Conservation (phyloP, 176 grass and related monocot species). For the Tuctoria greenei region DNA sequence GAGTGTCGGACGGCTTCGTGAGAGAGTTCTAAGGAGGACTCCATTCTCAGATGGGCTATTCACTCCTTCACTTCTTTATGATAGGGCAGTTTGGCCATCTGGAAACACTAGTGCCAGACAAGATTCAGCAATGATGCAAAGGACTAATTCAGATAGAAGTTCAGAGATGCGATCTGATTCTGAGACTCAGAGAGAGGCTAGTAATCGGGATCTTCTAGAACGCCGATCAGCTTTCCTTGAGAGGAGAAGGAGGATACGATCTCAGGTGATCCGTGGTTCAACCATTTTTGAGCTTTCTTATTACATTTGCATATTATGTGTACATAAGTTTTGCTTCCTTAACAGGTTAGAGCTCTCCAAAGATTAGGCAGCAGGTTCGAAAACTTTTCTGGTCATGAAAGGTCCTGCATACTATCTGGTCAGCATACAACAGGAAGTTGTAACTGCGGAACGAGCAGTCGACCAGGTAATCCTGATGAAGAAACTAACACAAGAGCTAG, state of each 20-base stretch:
- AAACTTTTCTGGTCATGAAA: constrained; percentile 85
- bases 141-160: constrained; percentile 57
- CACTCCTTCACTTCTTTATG: constrained; percentile 56
- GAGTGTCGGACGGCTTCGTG: constrained; percentile 78
- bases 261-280: constrained; percentile 67
- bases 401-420: constrained; percentile 89
- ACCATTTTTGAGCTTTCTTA: constrained; percentile 13
- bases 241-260: constrained; percentile 90
- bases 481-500: constrained; percentile 69
- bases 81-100: constrained; percentile 54
- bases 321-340: constrained; percentile 26
- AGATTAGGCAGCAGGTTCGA: constrained; percentile 92
- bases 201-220: constrained; percentile 70
- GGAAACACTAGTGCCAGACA: constrained; percentile 54
- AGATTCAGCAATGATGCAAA: constrained; percentile 55
- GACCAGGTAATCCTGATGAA: constrained; percentile 74
- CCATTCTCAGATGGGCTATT: constrained; percentile 83
- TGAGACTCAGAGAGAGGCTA: constrained; percentile 44
- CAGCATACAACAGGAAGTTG: constrained; percentile 81
- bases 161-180: constrained; percentile 51
- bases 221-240: constrained; percentile 91
- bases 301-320: constrained; percentile 2
- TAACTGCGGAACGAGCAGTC: constrained; percentile 66
- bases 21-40: constrained; percentile 87
- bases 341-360: constrained; percentile 92